Conservation (phyloP, 2,329 filamentous ascomycete species). For the Colletotrichum sp. region DNA sequence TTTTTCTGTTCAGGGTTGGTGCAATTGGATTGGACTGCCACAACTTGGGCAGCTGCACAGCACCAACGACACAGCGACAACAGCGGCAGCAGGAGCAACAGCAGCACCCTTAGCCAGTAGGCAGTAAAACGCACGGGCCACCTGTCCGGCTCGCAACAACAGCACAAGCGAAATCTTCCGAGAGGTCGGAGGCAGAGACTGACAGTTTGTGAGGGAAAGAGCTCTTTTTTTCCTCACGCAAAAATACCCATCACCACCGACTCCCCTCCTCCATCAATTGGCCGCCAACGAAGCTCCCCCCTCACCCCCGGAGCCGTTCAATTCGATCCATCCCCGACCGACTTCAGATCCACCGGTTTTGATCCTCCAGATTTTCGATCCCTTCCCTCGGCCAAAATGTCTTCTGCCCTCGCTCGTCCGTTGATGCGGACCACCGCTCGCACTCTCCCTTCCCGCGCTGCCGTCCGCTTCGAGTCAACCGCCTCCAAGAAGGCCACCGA, state of each 20-base stretch:
- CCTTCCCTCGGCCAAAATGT: constrained; percentile 25
- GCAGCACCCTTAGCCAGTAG: not conserved
- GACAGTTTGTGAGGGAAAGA: not conserved
- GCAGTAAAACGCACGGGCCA: constrained; percentile 9
- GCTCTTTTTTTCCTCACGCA: constrained; percentile 24
- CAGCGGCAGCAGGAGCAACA: not conserved
- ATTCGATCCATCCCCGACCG: constrained; percentile 25
- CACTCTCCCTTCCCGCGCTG: constrained; percentile 43
- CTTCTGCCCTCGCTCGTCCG: constrained; percentile 43
- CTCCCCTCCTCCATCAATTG: constrained; percentile 38
- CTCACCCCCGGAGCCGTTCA: constrained; percentile 28
- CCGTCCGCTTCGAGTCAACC: constrained; percentile 67
- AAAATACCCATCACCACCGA: constrained; percentile 18
- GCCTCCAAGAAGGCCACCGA: constrained; percentile 51
- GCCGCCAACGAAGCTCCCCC: constrained; percentile 28
- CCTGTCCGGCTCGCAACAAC: constrained; percentile 21
- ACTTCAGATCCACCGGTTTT: constrained; percentile 11
- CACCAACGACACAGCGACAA: not conserved
- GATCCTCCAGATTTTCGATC: not conserved
- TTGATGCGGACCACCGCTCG: constrained; percentile 52
- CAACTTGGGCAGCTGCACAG: not conserved
- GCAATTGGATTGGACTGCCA: not conserved
- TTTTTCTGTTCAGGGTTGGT: not conserved
- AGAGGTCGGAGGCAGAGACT: constrained; percentile 31
- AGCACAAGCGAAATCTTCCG: constrained; percentile 47